Evolutionary conservation across 2,329 filamentous ascomycete genomes (phyloP).

Genomic region (Pleoardoris graminearum): DNA sequence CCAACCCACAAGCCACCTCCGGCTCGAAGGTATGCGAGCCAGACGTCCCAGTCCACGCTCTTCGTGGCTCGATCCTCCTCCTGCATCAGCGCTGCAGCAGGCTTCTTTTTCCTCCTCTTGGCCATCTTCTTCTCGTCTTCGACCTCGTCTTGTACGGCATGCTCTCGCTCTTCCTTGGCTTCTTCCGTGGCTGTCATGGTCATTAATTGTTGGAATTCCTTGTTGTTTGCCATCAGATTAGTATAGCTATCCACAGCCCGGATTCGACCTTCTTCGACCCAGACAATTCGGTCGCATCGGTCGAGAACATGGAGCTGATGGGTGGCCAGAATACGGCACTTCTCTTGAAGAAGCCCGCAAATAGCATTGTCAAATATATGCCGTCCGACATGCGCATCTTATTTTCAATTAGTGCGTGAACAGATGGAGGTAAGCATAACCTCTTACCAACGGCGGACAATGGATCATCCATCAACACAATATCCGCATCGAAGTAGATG

Average conservation of each 20-base stretch:
- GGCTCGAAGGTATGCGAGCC: constrained; percentile 74
- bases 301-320: constrained; percentile 93
- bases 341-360: constrained; percentile 81
- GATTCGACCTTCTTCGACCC: constrained; percentile 86
- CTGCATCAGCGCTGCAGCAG: constrained; percentile 69
- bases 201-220: constrained; percentile 82
- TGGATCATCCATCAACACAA: constrained; percentile 67
- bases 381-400: constrained; percentile 61
- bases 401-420: neutral
- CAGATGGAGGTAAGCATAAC: neutral
- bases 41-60: constrained; percentile 79
- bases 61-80: constrained; percentile 70
- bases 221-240: constrained; percentile 78
- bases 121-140: constrained; percentile 61
- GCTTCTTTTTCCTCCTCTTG: constrained; percentile 54
- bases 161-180: constrained; percentile 49
- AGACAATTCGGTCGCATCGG: constrained; percentile 88
- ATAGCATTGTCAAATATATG: constrained; percentile 94
- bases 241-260: constrained; percentile 86
- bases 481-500: constrained; percentile 66
- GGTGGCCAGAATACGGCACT: constrained; percentile 88
- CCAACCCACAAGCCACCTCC: constrained; percentile 73
- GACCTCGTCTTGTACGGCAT: constrained; percentile 56
- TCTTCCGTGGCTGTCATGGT: constrained; percentile 72
- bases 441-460: constrained; percentile 58